These are phyloP conservation scores for Globisporangium emineosum DNA, from an alignment of 352 stramenopile species.

Conservation along the genomic window DNA sequence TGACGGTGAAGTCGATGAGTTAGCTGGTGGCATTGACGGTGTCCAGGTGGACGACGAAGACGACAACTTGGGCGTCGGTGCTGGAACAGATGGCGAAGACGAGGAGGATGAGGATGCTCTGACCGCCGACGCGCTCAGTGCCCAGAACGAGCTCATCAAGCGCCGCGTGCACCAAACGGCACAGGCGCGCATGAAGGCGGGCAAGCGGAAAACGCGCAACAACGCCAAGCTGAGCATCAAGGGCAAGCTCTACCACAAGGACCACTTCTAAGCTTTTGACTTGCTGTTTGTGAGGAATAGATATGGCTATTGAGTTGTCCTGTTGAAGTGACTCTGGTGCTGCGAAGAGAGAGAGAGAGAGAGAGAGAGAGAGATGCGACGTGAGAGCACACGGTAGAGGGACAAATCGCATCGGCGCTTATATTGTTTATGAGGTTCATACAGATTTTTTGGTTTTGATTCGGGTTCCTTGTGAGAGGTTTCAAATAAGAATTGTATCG, in stretches of 20 bases:
- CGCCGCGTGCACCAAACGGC: slow-evolving; percentile 75
- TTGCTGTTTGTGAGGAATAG: not conserved
- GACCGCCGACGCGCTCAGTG: slow-evolving; percentile 32
- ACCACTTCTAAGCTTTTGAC: slow-evolving; percentile 55
- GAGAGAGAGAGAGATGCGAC: not conserved
- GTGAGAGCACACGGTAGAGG: not conserved
- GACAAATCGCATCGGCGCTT: slow-evolving; percentile 25
- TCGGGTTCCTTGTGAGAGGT: not conserved
- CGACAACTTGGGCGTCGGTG: slow-evolving; percentile 17
- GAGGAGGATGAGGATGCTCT: slow-evolving; percentile 20
- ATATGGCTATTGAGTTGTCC: not conserved
- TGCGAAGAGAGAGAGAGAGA: not conserved
- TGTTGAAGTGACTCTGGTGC: not conserved
- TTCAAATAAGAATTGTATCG: slow-evolving; percentile 7
- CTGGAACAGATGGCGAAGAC: slow-evolving; percentile 12
- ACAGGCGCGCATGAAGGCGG: slow-evolving; percentile 47
- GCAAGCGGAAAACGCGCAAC: slow-evolving; percentile 70
- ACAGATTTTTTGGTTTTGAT: slow-evolving; percentile 12
- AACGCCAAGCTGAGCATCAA: slow-evolving; percentile 84
- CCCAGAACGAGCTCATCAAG: slow-evolving; percentile 78
- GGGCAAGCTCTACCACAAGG: slow-evolving; percentile 81
- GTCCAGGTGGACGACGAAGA: slow-evolving; percentile 29
- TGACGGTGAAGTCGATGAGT: slow-evolving; percentile 31
- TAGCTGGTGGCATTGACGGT: slow-evolving; percentile 37
- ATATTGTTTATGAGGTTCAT: slow-evolving; percentile 38